Percentiles rank a stretch among this genome's conserved stretches.
phyloP scores from a whole-genome alignment of 768 basidiomycete genomes.

The Rhizopogon vesiculosus region DNA sequence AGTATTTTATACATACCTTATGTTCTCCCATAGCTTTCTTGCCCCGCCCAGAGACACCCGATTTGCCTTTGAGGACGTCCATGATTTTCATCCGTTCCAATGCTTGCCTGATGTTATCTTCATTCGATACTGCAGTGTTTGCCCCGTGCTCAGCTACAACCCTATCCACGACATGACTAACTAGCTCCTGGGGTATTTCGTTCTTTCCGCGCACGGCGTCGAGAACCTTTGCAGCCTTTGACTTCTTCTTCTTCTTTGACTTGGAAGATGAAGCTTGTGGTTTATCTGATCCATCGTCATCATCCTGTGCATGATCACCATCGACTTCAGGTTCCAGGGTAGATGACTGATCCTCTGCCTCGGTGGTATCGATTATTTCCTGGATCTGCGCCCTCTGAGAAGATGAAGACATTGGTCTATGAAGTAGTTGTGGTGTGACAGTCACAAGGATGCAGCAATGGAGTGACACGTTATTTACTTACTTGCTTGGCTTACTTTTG shows the following conservation, averaged over 20 bases:
- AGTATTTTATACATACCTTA: slow-evolving; percentile 54
- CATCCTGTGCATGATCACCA: slow-evolving; percentile 4
- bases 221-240: slow-evolving; percentile 54
- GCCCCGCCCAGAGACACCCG: slow-evolving; percentile 68
- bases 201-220: slow-evolving; percentile 44
- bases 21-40: slow-evolving; percentile 84
- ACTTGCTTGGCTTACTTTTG: slow-evolving; percentile 14
- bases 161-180: slow-evolving; percentile 62
- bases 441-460: background rate
- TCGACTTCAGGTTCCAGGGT: slow-evolving; percentile 27
- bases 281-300: slow-evolving; percentile 8
- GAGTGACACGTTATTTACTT: background rate
- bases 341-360: slow-evolving; percentile 28
- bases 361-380: slow-evolving; percentile 38
- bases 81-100: slow-evolving; percentile 78
- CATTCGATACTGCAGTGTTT: slow-evolving; percentile 42
- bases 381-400: slow-evolving; percentile 36
- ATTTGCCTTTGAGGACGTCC: slow-evolving; percentile 82
- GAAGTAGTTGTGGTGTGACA: background rate
- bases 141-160: slow-evolving; percentile 56
- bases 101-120: slow-evolving; percentile 62
- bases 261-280: slow-evolving; percentile 35
- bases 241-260: slow-evolving; percentile 90
- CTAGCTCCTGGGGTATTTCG: slow-evolving; percentile 55
- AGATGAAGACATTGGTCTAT: slow-evolving; percentile 22